Conservation (phyloP, 352 stramenopile genomes). For the Pythium phragmitis region DNA sequence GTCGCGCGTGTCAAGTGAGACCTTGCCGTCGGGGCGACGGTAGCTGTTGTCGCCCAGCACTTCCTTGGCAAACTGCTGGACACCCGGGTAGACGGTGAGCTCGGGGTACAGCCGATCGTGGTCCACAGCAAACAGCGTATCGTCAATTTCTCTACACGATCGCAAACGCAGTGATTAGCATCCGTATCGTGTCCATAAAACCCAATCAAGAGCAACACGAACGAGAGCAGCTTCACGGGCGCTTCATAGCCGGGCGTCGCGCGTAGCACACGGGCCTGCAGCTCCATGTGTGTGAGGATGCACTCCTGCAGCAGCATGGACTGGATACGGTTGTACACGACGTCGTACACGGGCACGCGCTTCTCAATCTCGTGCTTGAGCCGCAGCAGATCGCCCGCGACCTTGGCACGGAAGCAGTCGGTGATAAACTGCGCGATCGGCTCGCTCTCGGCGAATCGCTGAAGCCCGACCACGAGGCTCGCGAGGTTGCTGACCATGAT, state of each 20-base stretch:
- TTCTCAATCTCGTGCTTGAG: slow-evolving; percentile 74
- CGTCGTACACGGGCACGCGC: slow-evolving; percentile 64
- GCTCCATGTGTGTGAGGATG: slow-evolving; percentile 69
- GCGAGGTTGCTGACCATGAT: slow-evolving; percentile 45
- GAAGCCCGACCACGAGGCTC: slow-evolving; percentile 55
- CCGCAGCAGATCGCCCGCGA: slow-evolving; percentile 41
- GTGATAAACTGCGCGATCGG: slow-evolving; percentile 54
- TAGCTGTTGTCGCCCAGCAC: slow-evolving; percentile 36
- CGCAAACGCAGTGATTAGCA: not conserved
- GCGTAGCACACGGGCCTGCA: slow-evolving; percentile 38
- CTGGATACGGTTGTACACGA: slow-evolving; percentile 61
- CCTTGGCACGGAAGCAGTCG: slow-evolving; percentile 53
- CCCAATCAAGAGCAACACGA: not conserved
- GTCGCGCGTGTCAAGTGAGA: slow-evolving; percentile 18
- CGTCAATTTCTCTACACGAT: slow-evolving; percentile 62
- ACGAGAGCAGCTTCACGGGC: slow-evolving; percentile 72
- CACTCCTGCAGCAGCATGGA: slow-evolving; percentile 37
- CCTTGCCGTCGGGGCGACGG: slow-evolving; percentile 38
- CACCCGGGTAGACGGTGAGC: slow-evolving; percentile 74
- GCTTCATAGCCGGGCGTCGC: slow-evolving; percentile 34
- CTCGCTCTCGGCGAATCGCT: slow-evolving; percentile 42
- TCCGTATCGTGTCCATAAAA: not conserved
- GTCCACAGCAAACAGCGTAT: slow-evolving; percentile 63
- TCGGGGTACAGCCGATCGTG: slow-evolving; percentile 72
- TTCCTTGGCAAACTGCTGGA: slow-evolving; percentile 79